Evolutionary conservation across 768 basidiomycete species (phyloP).

Genomic region (Naganishia vishniacii): DNA sequence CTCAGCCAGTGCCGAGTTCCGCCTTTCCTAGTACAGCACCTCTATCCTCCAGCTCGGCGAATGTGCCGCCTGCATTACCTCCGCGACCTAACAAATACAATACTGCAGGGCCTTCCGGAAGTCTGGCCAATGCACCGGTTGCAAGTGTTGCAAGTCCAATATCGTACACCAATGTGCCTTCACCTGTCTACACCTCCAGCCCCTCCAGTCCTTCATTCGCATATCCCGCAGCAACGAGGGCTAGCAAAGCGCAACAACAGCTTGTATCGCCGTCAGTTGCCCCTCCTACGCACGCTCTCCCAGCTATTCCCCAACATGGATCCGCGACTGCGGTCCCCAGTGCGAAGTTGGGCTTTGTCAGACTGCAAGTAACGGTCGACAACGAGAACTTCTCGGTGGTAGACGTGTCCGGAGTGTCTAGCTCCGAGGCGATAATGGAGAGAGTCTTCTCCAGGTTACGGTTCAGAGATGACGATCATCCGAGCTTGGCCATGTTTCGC

Average conservation of each 20-base stretch:
- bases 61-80: not conserved
- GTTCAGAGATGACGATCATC: conserved; percentile 73
- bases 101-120: not conserved
- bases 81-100: conserved; percentile 2
- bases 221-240: not conserved
- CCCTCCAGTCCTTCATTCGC: conserved; percentile 8
- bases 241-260: conserved; percentile 6
- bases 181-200: conserved; percentile 8
- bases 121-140: not conserved
- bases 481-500: conserved; percentile 71
- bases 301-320: conserved; percentile 14
- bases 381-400: conserved; percentile 46
- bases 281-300: conserved; percentile 11
- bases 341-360: conserved; percentile 29
- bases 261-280: not conserved
- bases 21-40: conserved; percentile 1
- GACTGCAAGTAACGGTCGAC: conserved; percentile 44
- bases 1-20: no score
- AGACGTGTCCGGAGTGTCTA: conserved; percentile 44
- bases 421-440: conserved; percentile 43
- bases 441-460: conserved; percentile 46
- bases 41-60: not conserved
- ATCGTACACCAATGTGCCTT: not conserved
- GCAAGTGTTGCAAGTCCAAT: conserved; percentile 2
- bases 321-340: not conserved